Evolutionary conservation across 495 filamentous ascomycete species (phyloP).

Genomic region (Neurospora sp.): DNA sequence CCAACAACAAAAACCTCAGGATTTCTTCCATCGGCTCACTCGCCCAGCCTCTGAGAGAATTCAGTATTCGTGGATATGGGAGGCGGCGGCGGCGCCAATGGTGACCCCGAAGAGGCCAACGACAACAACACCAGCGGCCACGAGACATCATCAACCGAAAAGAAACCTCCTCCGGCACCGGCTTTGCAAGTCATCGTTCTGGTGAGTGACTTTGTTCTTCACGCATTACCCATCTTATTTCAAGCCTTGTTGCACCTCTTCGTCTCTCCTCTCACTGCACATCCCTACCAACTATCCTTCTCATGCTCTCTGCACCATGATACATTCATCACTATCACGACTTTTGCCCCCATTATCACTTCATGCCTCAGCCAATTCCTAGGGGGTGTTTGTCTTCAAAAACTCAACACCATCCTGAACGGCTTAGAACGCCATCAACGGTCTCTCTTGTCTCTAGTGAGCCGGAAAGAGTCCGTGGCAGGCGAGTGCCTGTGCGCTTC

Average conservation of each 20-base stretch:
- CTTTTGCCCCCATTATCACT: background rate
- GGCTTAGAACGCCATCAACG: background rate
- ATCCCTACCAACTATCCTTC: background rate
- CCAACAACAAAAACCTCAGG: background rate
- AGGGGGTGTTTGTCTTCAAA: background rate
- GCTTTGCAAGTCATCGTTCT: slow-evolving; percentile 72
- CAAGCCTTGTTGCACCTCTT: slow-evolving; percentile 1
- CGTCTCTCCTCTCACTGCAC: background rate
- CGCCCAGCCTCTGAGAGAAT: background rate
- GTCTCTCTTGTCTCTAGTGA: no score
- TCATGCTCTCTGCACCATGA: background rate
- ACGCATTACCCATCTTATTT: background rate
- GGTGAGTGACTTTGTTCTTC: slow-evolving; percentile 41
- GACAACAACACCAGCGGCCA: slow-evolving; percentile 5
- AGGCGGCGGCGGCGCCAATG: slow-evolving; percentile 2
- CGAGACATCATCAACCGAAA: slow-evolving; percentile 8
- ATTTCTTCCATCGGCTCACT: background rate
- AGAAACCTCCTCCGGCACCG: slow-evolving; percentile 24
- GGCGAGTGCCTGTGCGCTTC: background rate
- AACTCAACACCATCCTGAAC: background rate
- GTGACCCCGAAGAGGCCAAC: slow-evolving; percentile 6
- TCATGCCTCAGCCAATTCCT: background rate
- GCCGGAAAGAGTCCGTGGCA: background rate
- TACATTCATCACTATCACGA: background rate
- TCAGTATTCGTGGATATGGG: background rate